phyloP scores from a whole-genome alignment of 352 stramenopile species.

The Phytophthora litchii region DNA sequence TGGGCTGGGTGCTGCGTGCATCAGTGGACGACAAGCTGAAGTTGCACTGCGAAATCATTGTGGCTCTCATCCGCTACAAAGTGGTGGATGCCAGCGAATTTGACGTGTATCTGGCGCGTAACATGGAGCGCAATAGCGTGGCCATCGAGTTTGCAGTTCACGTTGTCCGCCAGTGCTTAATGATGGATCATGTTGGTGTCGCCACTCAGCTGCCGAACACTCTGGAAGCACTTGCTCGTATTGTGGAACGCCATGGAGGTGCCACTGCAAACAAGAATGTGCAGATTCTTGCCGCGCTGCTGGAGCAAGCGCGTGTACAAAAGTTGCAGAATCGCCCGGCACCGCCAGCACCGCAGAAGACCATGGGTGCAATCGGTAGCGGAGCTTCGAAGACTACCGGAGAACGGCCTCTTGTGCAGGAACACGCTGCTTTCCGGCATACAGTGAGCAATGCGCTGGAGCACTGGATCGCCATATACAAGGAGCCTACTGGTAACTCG shows the following conservation, averaged over 20 bases:
- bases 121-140: slow-evolving; percentile 94
- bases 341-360: slow-evolving; percentile 43
- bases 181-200: slow-evolving; percentile 93
- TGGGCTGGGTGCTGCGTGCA: slow-evolving; percentile 94
- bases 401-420: slow-evolving; percentile 61
- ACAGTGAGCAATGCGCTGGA: slow-evolving; percentile 94
- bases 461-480: slow-evolving; percentile 98
- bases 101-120: slow-evolving; percentile 94
- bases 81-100: slow-evolving; percentile 94
- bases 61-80: slow-evolving; percentile 95
- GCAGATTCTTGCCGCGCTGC: slow-evolving; percentile 76
- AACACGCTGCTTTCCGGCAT: slow-evolving; percentile 84
- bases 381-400: slow-evolving; percentile 34
- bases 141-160: slow-evolving; percentile 97
- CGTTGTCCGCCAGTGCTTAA: slow-evolving; percentile 92
- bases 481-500: slow-evolving; percentile 91
- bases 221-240: slow-evolving; percentile 89
- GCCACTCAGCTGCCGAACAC: slow-evolving; percentile 93
- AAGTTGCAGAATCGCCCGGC: slow-evolving; percentile 38
- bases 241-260: slow-evolving; percentile 82
- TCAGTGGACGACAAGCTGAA: slow-evolving; percentile 95
- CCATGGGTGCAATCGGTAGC: slow-evolving; percentile 63
- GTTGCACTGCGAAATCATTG: slow-evolving; percentile 95
- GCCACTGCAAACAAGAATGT: slow-evolving; percentile 85
- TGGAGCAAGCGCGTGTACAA: slow-evolving; percentile 81